A percentile compares a stretch with the other conserved stretches of the same genome.
phyloP scores from a whole-genome alignment of 2,329 filamentous ascomycete genomes.

The Calonectria pseudoreteaudii region DNA sequence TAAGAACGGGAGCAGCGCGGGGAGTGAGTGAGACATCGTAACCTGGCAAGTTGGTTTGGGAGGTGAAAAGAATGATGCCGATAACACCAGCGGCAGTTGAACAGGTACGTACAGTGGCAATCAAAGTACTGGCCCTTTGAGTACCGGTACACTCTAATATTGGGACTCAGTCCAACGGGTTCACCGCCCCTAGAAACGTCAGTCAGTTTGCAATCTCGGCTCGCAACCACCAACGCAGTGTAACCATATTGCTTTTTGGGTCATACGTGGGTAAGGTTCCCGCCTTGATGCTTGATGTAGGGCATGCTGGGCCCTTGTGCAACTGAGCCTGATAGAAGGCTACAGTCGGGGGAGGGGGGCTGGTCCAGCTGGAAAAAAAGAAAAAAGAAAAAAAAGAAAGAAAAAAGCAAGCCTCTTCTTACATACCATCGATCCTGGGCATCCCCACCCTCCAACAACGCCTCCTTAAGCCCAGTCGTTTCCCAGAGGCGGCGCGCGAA shows the following conservation, averaged over 20 bases:
- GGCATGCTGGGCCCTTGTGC: not conserved
- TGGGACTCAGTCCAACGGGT: conserved; percentile 85
- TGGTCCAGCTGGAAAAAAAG: not conserved
- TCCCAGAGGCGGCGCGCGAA: conserved; percentile 85
- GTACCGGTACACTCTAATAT: conserved; percentile 92
- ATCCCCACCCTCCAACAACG: conserved; percentile 58
- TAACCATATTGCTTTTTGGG: conserved; percentile 26
- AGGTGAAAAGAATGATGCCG: conserved; percentile 2
- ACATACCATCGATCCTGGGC: conserved; percentile 57
- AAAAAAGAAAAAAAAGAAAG: too few species aligned
- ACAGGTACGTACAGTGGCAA: conserved; percentile 78
- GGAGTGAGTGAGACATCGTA: not conserved
- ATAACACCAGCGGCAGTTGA: not conserved
- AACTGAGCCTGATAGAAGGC: conserved; percentile 1
- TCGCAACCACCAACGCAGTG: not conserved
- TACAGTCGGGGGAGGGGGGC: not conserved
- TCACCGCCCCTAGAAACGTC: conserved; percentile 77
- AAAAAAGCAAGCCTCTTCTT: conserved; percentile 45
- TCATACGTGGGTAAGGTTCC: conserved; percentile 9
- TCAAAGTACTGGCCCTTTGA: conserved; percentile 90
- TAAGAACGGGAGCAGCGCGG: not conserved
- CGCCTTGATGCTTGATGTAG: not conserved
- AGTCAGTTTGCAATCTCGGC: conserved; percentile 27
- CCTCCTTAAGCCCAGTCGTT: conserved; percentile 77
- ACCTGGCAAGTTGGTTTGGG: not conserved